Evolutionary conservation across 106 monocot genomes (phyloP).

Genomic region (Dioscorea zingiberensis): DNA sequence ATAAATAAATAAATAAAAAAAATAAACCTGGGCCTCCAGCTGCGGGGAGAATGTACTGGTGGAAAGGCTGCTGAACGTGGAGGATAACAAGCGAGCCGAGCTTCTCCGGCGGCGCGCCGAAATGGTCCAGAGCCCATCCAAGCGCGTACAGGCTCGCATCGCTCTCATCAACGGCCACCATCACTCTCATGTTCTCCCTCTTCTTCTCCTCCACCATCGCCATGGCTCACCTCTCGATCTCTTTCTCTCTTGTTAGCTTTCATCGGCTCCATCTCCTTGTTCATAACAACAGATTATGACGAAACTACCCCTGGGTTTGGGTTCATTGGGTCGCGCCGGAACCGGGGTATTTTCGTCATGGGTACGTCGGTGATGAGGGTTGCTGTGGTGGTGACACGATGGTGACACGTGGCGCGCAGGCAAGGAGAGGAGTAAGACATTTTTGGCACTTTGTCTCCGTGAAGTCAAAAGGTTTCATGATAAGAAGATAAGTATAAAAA

Average conservation of each 20-base stretch:
- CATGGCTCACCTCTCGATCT: not conserved
- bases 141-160: slow-evolving; percentile 32
- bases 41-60: slow-evolving; percentile 25
- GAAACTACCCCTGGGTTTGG: too few species aligned
- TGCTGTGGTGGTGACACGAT: too few species aligned
- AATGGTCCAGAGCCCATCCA: slow-evolving; percentile 25
- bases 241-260: slow-evolving; percentile 1
- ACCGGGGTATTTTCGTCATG: too few species aligned
- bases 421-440: too few species aligned
- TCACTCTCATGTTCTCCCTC: slow-evolving; percentile 16
- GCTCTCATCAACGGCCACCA: slow-evolving; percentile 39
- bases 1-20: not conserved
- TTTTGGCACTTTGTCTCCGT: too few species aligned
- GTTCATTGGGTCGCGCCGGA: too few species aligned
- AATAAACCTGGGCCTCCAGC: slow-evolving; percentile 10
- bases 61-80: slow-evolving; percentile 20
- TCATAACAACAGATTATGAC: too few species aligned
- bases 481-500: too few species aligned
- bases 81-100: slow-evolving; percentile 13
- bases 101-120: not conserved
- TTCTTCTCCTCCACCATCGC: not conserved
- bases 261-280: not conserved
- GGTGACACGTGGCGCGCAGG: too few species aligned
- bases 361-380: too few species aligned
- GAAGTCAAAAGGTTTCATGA: too few species aligned